Percentiles rank a stretch among this genome's conserved stretches.
phyloP scores from a whole-genome alignment of 148 eudicot genomes.

The Chenopodium quinoa region DNA sequence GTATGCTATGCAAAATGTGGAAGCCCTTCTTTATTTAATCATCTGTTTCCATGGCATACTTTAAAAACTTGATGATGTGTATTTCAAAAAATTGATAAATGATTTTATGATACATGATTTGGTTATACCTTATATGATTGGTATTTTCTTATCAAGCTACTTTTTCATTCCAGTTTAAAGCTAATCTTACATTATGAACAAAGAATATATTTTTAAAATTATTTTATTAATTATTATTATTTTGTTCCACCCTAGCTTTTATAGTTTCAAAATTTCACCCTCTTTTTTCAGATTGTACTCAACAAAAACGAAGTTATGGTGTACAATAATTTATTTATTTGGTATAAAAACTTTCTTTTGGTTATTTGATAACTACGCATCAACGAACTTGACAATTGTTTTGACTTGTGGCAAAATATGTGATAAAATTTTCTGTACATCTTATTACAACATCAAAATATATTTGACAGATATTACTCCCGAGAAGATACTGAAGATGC shows the following conservation, averaged over 20 bases:
- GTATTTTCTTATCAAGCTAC: neutral
- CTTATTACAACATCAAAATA: neutral
- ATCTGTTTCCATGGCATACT: neutral
- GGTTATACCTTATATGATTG: neutral
- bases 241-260: neutral
- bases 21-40: neutral
- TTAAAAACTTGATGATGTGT: neutral
- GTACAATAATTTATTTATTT: too few relatives aligned
- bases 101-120: neutral
- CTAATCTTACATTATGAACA: neutral
- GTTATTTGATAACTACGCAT: neutral
- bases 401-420: neutral
- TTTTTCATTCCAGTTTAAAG: neutral
- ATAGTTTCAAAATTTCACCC: neutral
- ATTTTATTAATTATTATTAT: too few relatives aligned
- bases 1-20: neutral
- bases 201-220: neutral
- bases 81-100: neutral
- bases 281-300: neutral
- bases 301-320: neutral
- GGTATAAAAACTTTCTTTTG: neutral
- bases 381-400: neutral
- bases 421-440: neutral
- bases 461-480: constrained; percentile 66
- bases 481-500: constrained; percentile 92